Percentiles rank a stretch among this genome's conserved stretches.
phyloP scores from a whole-genome alignment of 2,329 filamentous ascomycete species.

The Botrytis deweyae region DNA sequence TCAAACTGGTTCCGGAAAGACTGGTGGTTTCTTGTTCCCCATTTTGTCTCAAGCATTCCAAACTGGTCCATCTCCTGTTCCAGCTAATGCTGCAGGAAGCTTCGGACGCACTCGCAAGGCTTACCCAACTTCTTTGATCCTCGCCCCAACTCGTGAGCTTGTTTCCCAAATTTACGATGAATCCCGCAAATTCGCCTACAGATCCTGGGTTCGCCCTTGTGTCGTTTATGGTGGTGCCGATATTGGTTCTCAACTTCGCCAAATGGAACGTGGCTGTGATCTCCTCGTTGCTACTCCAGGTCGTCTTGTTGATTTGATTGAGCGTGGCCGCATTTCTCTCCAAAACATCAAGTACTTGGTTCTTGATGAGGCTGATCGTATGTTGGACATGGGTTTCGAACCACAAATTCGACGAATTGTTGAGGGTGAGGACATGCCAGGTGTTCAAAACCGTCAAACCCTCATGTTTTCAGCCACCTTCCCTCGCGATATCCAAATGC shows the following conservation, averaged over 20 bases:
- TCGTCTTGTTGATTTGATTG: constrained; percentile 95
- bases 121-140: constrained; percentile 91
- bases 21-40: constrained; percentile 98
- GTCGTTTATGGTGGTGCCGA: constrained; percentile 99
- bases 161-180: constrained; percentile 99
- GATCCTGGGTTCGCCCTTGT: constrained; percentile 97
- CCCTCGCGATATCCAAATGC: constrained; percentile 98
- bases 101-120: constrained; percentile 96
- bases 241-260: constrained; percentile 95
- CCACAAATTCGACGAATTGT: constrained; percentile 98
- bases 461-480: constrained; percentile 99
- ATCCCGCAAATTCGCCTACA: constrained; percentile 96
- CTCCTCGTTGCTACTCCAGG: constrained; percentile 95
- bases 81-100: constrained; percentile 63
- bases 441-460: constrained; percentile 80
- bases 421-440: constrained; percentile 96
- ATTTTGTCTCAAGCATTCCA: constrained; percentile 97
- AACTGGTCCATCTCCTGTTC: constrained; percentile 74
- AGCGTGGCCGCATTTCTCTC: constrained; percentile 96
- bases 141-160: constrained; percentile 95
- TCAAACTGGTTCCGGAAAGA: constrained; percentile 99
- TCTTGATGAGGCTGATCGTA: constrained; percentile 98
- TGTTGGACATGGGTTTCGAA: constrained; percentile 99
- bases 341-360: constrained; percentile 99
- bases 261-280: constrained; percentile 97